Conservation (phyloP, 441 rosid genomes). For the Raphanus hybrid region DNA sequence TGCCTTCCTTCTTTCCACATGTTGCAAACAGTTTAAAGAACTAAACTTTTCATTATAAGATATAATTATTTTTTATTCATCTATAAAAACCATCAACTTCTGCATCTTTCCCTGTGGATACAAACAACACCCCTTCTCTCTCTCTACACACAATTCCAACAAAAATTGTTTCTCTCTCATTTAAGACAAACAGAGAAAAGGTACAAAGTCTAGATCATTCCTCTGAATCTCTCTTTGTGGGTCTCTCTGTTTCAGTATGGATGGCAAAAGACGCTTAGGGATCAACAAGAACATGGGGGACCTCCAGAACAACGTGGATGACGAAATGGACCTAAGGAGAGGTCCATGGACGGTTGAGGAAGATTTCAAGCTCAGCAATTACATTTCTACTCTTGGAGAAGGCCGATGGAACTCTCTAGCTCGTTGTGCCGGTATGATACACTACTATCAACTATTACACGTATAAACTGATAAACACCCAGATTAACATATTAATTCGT, state of each 20-base stretch:
- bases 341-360: conserved; percentile 78
- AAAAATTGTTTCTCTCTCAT: conserved; percentile 11
- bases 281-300: conserved; percentile 32
- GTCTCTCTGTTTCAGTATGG: conserved; percentile 48
- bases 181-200: background rate
- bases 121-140: conserved; percentile 42
- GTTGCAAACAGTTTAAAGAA: conserved; percentile 19
- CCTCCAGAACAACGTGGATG: conserved; percentile 42
- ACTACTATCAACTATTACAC: conserved; percentile 7
- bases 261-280: conserved; percentile 43
- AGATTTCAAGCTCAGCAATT: conserved; percentile 61
- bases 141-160: conserved; percentile 47
- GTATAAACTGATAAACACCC: background rate
- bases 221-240: conserved; percentile 37
- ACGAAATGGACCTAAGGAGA: conserved; percentile 53
- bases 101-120: conserved; percentile 35
- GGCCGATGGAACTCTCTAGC: conserved; percentile 72
- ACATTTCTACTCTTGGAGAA: conserved; percentile 60
- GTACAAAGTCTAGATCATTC: conserved; percentile 13
- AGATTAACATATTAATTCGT: background rate
- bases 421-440: conserved; percentile 55
- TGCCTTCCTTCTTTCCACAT: conserved; percentile 40
- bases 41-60: background rate
- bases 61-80: conserved; percentile 21
- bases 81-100: conserved; percentile 38